Base-by-base conservation (phyloP, 2,329 filamentous ascomycete species). In the Botrytis fragariae region DNA sequence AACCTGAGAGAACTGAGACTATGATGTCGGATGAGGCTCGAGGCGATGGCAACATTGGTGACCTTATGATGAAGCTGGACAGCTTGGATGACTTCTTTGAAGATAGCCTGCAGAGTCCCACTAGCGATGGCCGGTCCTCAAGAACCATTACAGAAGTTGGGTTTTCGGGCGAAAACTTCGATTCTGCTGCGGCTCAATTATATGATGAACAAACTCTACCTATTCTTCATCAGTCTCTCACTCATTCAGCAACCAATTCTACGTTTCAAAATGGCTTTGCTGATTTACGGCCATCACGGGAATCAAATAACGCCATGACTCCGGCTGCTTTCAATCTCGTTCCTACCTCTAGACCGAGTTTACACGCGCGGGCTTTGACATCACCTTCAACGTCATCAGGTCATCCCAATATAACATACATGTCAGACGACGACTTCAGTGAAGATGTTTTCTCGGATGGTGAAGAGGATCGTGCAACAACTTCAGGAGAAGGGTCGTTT, bases 171-270 rank as follows among this genome's bases (percentile, higher is more conserved):
- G 90, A 90, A 75, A 87, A 87, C 16, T 90, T 90, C 69, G 92
- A 96, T 76, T 90, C 91, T 1, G 71, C 51, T 48, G 92, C 91
- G 18, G 93, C 95, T 35, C 91, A 93, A 80, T 84, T 98, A 0
- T 98, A 98, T 82, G 95, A 98, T 79, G 94, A 97, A 81, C 93
- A 97, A 80, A 97, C 96, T 10, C 86, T 96, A 18, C 95, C 95
- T 0, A 97, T 98, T 69, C 84, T 98, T 9, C 92, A 96, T 78
- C 93, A 96, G 79, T 96, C 94, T 0, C 86, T 92, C 37, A 88
- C 87, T 35, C 80, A 87, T 18, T 95, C 90, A 76, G 91, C 92
- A 54, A 92, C 89, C 69, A 88, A 90, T 1, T 88, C 88, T 0
- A 92, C 91, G 0, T 96, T 98, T 82, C 94, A 97, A 78, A 97